Evolutionary conservation across 495 filamentous ascomycete genomes (phyloP).

Genomic region (Penicillium flavigenum): DNA sequence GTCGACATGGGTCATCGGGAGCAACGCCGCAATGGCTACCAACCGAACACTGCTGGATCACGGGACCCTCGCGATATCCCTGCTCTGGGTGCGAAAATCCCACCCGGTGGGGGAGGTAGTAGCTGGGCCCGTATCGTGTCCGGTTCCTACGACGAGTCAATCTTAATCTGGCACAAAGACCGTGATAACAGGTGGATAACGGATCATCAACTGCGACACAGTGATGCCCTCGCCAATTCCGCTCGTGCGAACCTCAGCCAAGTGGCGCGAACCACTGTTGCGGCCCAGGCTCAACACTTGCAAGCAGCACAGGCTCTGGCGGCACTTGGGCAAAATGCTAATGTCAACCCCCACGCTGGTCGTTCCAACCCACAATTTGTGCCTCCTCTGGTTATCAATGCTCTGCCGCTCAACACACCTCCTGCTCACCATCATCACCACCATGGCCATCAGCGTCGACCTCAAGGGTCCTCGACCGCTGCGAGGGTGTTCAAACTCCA

Average conservation of each 20-base stretch:
- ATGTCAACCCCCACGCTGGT: slow-evolving; percentile 1
- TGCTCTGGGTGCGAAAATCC: slow-evolving; percentile 76
- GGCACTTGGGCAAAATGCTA: slow-evolving; percentile 12
- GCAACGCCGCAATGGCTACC: slow-evolving; percentile 48
- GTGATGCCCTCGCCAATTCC: slow-evolving; percentile 52
- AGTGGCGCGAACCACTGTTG: slow-evolving; percentile 21
- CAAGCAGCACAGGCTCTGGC: slow-evolving; percentile 25
- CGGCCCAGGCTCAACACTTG: slow-evolving; percentile 30
- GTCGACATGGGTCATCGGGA: slow-evolving; percentile 39
- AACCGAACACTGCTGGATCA: slow-evolving; percentile 70
- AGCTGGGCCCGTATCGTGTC: slow-evolving; percentile 86
- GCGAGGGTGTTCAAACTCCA: slow-evolving; percentile 92
- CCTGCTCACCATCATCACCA: slow-evolving; percentile 25
- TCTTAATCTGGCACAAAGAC: slow-evolving; percentile 90
- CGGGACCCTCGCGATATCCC: slow-evolving; percentile 71
- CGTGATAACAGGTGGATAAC: slow-evolving; percentile 76
- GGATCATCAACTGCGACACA: slow-evolving; percentile 70
- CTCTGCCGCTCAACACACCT: not conserved
- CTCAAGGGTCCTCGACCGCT: slow-evolving; percentile 7
- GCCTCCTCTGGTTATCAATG: not conserved
- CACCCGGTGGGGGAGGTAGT: slow-evolving; percentile 85
- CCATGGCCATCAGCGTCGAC: slow-evolving; percentile 19
- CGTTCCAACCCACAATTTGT: slow-evolving; percentile 5
- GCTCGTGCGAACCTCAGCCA: slow-evolving; percentile 23
- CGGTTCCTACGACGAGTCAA: slow-evolving; percentile 91